Evolutionary conservation across 2,329 filamentous ascomycete genomes (phyloP).

Genomic region (Colletotrichum sp.): DNA sequence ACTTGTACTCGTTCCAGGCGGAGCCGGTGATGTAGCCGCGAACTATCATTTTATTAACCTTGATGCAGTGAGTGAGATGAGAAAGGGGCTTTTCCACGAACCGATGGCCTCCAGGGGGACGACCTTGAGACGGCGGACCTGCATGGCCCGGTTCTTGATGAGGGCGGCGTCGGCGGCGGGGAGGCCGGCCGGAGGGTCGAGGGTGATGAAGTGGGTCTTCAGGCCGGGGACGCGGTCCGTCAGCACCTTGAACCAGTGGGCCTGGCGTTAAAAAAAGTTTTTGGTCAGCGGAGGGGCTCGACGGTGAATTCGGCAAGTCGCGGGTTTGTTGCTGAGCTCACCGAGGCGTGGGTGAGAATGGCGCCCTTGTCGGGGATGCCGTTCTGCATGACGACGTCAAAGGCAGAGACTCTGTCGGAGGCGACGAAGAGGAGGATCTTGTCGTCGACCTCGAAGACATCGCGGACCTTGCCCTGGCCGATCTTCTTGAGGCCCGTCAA

Average conservation of each 20-base stretch:
- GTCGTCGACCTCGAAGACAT: slow-evolving; percentile 76
- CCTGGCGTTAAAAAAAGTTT: slow-evolving; percentile 18
- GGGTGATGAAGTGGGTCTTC: slow-evolving; percentile 57
- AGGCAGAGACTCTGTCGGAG: slow-evolving; percentile 92
- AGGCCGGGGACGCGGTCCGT: slow-evolving; percentile 49
- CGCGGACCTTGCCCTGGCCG: slow-evolving; percentile 72
- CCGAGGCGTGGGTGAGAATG: slow-evolving; percentile 49
- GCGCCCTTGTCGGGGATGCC: slow-evolving; percentile 59
- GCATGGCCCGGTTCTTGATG: slow-evolving; percentile 74
- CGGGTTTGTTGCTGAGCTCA: neutral
- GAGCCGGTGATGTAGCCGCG: slow-evolving; percentile 88
- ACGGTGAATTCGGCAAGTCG: neutral
- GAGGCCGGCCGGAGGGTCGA: slow-evolving; percentile 39
- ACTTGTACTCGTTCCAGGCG: slow-evolving; percentile 79
- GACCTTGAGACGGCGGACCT: slow-evolving; percentile 74
- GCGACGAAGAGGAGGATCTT: slow-evolving; percentile 81
- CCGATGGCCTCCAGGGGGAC: slow-evolving; percentile 79
- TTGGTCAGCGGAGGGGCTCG: neutral
- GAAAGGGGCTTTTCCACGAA: neutral
- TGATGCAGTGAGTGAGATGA: too few species aligned
- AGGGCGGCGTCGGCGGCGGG: slow-evolving; percentile 50
- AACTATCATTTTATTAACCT: slow-evolving; percentile 44
- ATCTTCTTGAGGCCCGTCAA: slow-evolving; percentile 23
- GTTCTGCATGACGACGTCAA: slow-evolving; percentile 89
- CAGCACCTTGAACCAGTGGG: slow-evolving; percentile 61